Base-by-base conservation (phyloP, 192 early-diverging fungal species). In the Spizellomyces punctatus region DNA sequence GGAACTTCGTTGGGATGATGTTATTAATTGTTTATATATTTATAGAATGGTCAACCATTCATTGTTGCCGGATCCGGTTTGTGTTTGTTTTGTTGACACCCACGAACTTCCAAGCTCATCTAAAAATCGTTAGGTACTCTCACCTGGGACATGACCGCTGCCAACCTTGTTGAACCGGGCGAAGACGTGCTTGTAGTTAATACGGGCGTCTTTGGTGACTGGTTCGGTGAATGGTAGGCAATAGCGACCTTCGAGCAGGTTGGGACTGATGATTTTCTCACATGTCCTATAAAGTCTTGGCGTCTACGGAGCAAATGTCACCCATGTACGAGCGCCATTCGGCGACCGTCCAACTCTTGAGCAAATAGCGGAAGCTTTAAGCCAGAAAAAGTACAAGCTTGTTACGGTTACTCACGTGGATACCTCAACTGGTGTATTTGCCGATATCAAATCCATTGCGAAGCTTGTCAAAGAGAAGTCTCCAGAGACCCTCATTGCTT, bases 161-260 rank as follows among this genome's bases (percentile, higher is more conserved):
- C 91, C 45, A 99, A 99, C 82, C 81, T 97, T 59, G 62, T 96
- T 12, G 94, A 96, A 82, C 88, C 89, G 44, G 93, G 91, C 42
- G 94, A 99, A 74, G 81, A 89, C 64, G 95, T 90, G 43, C 84
- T 99, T 45, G 93, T 95, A 8, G 77, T 96, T 73, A 93, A 90
- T 77, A 95, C 93, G 46, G 96, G 96, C 6, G 93, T 95, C 82
- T 99, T 99, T 89, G 95, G 95, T 58, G 94, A 96, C 81, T 91
- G 92, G 74, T 92, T 98, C 67, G 94, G 88, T 55, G 94, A 93
- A 71, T 97, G 95, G 90, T 91, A 81, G 70, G 78, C 69, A 17
- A 36, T 6, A 16, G 16, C 0, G 36, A 6, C 41, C 14, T 22
- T 12, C 1, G 60, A 62, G 16, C 14, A 4, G n/a, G 6, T 10